Percentiles rank a stretch among this genome's conserved stretches.
Evolutionary conservation across 768 basidiomycete genomes (phyloP).

Genomic region (Pleurotus citrinopileatus): DNA sequence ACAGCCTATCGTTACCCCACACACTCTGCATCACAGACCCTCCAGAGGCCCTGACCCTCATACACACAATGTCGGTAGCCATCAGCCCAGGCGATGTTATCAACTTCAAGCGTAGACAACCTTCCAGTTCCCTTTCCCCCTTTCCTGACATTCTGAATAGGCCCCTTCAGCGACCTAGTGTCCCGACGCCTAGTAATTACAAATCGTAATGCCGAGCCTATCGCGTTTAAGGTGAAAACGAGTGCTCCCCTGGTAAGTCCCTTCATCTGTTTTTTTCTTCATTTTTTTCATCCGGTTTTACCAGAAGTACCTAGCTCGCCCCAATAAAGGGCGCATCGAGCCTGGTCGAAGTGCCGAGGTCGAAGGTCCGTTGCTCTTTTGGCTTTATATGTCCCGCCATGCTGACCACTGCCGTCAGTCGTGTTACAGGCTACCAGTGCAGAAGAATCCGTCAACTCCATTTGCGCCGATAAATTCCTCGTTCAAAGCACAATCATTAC

Average conservation of each 20-base stretch:
- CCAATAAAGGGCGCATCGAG: conserved; percentile 11
- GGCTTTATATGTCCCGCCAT: too few relatives aligned
- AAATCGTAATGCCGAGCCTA: conserved; percentile 9
- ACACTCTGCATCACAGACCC: not conserved
- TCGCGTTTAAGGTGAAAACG: conserved; percentile 14
- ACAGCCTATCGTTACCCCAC: too few relatives aligned
- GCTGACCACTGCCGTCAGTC: not conserved
- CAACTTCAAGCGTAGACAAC: conserved; percentile 2
- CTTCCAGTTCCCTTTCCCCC: not conserved
- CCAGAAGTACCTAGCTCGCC: conserved; percentile 10
- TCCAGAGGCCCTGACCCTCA: not conserved
- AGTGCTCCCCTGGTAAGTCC: conserved; percentile 2
- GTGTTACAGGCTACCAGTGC: not conserved
- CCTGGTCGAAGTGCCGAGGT: conserved; percentile 8
- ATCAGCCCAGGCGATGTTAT: not conserved
- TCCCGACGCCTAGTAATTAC: conserved; percentile 3
- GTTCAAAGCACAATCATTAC: conserved; percentile 12
- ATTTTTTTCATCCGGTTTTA: not conserved
- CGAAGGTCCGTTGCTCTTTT: not conserved
- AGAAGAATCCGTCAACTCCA: not conserved
- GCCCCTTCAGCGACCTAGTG: conserved; percentile 2
- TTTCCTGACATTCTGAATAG: too few relatives aligned
- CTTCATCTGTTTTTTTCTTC: not conserved
- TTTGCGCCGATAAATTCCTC: conserved; percentile 8
- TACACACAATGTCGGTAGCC: conserved; percentile 3